Evolutionary conservation across 768 basidiomycete genomes (phyloP).

Genomic region (Cyclocybe aegerita): DNA sequence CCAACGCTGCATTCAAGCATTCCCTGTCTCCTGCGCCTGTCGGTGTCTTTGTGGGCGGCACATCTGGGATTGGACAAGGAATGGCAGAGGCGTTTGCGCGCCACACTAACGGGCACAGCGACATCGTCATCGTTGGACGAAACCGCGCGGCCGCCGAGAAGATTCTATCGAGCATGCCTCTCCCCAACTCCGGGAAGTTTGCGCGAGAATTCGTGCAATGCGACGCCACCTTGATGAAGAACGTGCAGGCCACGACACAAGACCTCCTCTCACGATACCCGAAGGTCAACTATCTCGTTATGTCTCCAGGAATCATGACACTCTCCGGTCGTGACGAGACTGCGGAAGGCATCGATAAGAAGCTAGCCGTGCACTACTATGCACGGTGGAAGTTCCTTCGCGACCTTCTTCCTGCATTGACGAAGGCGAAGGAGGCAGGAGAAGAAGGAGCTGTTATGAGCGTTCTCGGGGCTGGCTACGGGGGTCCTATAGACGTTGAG

Average conservation of each 20-base stretch:
- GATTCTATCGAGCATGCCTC: constrained; percentile 37
- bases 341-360: constrained; percentile 27
- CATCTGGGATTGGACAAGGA: constrained; percentile 43
- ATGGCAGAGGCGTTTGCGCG: constrained; percentile 43
- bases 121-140: constrained; percentile 50
- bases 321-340: constrained; percentile 21
- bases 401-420: constrained; percentile 44
- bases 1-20: constrained; percentile 4
- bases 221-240: constrained; percentile 39
- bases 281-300: constrained; percentile 41
- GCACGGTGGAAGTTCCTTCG: constrained; percentile 47
- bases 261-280: constrained; percentile 27
- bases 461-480: constrained; percentile 35
- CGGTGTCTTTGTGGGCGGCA: constrained; percentile 39
- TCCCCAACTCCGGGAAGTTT: neutral
- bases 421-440: constrained; percentile 40
- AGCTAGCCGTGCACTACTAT: constrained; percentile 27
- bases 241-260: constrained; percentile 29
- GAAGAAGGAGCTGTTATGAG: constrained; percentile 52
- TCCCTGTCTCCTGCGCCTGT: constrained; percentile 20
- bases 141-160: constrained; percentile 45
- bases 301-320: constrained; percentile 21
- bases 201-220: constrained; percentile 36
- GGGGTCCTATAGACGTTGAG: constrained; percentile 38
- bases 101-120: constrained; percentile 42